Conservation (phyloP, 2,329 filamentous ascomycete genomes). For the Claviceps arundinis region DNA sequence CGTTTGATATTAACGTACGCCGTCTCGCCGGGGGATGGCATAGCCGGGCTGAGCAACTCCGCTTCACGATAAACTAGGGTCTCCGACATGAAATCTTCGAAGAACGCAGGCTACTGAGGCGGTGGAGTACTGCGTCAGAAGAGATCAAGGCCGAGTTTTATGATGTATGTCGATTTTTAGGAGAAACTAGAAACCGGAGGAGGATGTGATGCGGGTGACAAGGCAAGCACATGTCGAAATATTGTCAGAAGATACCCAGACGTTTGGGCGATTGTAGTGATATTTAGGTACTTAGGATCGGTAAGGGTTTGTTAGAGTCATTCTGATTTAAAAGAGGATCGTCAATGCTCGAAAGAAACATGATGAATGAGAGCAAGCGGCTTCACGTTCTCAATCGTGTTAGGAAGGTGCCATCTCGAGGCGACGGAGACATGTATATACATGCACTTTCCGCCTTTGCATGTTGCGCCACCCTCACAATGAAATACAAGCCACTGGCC, state of each 20-base stretch:
- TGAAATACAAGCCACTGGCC: background rate
- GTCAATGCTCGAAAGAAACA: background rate
- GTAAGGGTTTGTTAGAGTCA: background rate
- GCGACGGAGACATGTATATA: too few relatives aligned
- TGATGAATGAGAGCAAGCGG: background rate
- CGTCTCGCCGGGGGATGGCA: conserved; percentile 6
- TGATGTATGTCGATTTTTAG: background rate
- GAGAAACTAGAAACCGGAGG: background rate
- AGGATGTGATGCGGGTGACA: background rate
- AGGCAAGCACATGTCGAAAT: background rate
- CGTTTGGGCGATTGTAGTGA: background rate
- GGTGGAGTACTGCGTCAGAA: background rate
- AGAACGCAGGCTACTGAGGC: background rate
- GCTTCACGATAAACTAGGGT: conserved; percentile 1
- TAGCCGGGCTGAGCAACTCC: background rate
- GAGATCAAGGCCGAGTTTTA: background rate
- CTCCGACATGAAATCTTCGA: conserved; percentile 10
- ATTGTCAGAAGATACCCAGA: background rate
- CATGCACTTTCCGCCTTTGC: background rate
- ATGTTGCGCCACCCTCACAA: background rate
- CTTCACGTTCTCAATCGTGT: background rate
- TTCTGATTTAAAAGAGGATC: background rate
- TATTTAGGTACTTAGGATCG: background rate
- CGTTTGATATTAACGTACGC: conserved; percentile 8
- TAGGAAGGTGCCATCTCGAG: background rate